Conservation (phyloP, 2,329 filamentous ascomycete genomes). For the Berkeleyomyces basicola region DNA sequence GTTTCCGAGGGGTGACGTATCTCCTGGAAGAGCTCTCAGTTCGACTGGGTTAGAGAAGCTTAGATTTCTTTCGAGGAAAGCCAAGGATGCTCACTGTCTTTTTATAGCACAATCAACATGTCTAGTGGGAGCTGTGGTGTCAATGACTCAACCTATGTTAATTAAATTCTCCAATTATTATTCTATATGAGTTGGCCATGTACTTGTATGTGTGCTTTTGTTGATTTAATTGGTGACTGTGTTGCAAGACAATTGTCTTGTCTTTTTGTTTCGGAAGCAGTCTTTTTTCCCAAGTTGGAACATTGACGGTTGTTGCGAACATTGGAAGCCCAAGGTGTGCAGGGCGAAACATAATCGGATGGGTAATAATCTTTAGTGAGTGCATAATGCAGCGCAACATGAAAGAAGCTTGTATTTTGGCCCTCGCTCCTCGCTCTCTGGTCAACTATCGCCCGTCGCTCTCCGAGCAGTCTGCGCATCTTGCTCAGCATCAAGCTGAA, state of each 20-base stretch:
- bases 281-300: not conserved
- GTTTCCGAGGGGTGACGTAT: slow-evolving; percentile 85
- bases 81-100: not conserved
- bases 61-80: slow-evolving; percentile 20
- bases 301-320: not conserved
- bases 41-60: slow-evolving; percentile 91
- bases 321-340: slow-evolving; percentile 86
- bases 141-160: slow-evolving; percentile 12
- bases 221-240: not conserved
- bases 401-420: slow-evolving; percentile 39
- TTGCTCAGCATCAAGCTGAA: slow-evolving; percentile 26
- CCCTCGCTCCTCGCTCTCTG: slow-evolving; percentile 2
- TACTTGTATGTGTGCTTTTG: not conserved
- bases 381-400: slow-evolving; percentile 77
- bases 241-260: too few species aligned
- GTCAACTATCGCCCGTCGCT: slow-evolving; percentile 21
- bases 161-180: slow-evolving; percentile 5
- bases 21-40: slow-evolving; percentile 67
- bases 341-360: slow-evolving; percentile 59
- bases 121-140: not conserved
- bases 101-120: not conserved
- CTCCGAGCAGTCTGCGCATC: slow-evolving; percentile 21
- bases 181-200: too few species aligned
- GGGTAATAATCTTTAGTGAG: slow-evolving; percentile 74
- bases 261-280: not conserved